These are phyloP conservation scores for Suillus hirtellus DNA, from an alignment of 768 basidiomycete species.

Conservation along the genomic window DNA sequence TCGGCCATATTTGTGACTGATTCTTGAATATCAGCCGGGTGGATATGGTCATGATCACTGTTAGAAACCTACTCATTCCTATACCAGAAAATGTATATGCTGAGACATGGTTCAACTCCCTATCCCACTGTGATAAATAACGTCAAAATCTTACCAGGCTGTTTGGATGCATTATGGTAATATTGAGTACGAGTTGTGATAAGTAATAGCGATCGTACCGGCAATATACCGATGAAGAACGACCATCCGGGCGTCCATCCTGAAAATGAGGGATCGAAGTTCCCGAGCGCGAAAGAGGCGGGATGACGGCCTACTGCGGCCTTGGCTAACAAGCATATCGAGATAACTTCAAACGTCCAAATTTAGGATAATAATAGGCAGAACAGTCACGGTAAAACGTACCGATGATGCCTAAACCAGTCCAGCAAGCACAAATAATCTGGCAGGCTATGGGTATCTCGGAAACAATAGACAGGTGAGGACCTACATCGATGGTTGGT, in stretches of 20 bases:
- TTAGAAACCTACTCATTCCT: conserved; percentile 53
- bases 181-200: not conserved
- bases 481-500: conserved; percentile 48
- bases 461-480: not conserved
- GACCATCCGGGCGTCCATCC: conserved; percentile 71
- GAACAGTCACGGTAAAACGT: conserved; percentile 9
- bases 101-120: conserved; percentile 20
- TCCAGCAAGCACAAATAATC: conserved; percentile 64
- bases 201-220: conserved; percentile 33
- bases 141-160: conserved; percentile 29
- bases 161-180: conserved; percentile 2
- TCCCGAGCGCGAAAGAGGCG: conserved; percentile 54
- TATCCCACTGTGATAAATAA: conserved; percentile 6
- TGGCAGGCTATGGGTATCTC: conserved; percentile 27
- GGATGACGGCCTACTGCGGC: conserved; percentile 56
- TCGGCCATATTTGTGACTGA: conserved; percentile 67
- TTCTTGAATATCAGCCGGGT: conserved; percentile 9
- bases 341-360: conserved; percentile 44
- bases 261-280: conserved; percentile 61
- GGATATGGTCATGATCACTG: not conserved
- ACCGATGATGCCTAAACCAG: conserved; percentile 56
- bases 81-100: conserved; percentile 60
- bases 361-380: not conserved
- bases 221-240: conserved; percentile 65
- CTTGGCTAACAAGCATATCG: conserved; percentile 57